phyloP scores from a whole-genome alignment of 371 early-diverging fungal species.

The Smittium culicis region DNA sequence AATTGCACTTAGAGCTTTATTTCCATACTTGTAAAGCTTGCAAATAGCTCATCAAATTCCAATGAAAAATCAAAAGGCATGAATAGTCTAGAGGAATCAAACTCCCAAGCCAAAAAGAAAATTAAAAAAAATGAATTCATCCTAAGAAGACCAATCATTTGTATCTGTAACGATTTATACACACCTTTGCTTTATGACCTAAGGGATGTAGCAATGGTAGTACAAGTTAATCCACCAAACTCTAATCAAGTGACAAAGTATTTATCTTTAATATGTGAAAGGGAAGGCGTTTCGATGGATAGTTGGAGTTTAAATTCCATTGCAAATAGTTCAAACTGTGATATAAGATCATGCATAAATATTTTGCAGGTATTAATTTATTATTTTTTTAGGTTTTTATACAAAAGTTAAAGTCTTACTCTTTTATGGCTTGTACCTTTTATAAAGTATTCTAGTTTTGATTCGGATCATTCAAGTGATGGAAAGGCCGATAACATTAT shows the following conservation, averaged over 20 bases:
- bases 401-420: no score
- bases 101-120: constrained; percentile 16
- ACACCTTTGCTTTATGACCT: constrained; percentile 78
- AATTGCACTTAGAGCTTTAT: constrained; percentile 59
- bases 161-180: constrained; percentile 94
- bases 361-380: constrained; percentile 63
- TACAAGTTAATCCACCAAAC: constrained; percentile 52
- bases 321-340: constrained; percentile 65
- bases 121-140: constrained; percentile 31
- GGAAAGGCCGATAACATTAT: neutral
- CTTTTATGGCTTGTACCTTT: neutral
- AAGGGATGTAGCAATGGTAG: constrained; percentile 53
- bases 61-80: constrained; percentile 4
- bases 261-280: constrained; percentile 62
- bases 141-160: constrained; percentile 84
- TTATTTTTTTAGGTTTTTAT: no score
- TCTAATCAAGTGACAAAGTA: constrained; percentile 53
- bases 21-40: constrained; percentile 49
- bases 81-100: constrained; percentile 10
- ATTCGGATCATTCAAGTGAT: neutral
- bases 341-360: constrained; percentile 73
- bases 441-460: neutral
- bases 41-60: constrained; percentile 19
- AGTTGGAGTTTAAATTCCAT: constrained; percentile 55
- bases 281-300: constrained; percentile 61